Base-by-base conservation (phyloP, 78 protist genomes). In the Dictyostelium firmibasis region DNA sequence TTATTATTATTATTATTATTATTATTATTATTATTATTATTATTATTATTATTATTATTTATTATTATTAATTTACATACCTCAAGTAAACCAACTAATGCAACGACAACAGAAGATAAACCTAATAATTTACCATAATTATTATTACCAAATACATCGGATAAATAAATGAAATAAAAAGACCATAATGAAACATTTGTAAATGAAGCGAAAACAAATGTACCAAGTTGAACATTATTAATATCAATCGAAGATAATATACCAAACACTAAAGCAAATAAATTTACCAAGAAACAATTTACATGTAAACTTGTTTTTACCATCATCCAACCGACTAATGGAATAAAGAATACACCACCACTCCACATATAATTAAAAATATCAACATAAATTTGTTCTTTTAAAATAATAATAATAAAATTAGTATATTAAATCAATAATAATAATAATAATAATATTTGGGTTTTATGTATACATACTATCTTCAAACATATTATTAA, bases 91-190 rank as follows among this genome's bases (percentile, higher is more conserved):
- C 94, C 94, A 29, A 89, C 41, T 57, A 89, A 10, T 23, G 94
- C 94, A 47, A 86, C 82, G 6, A 89, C 41, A 13, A 89, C 44
- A 7, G 94, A 89, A 5, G 81, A 60, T 27, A 78, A 43, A 18
- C 94, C 94, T 86, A 89, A 81, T 64, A 89, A 43, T 89, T 89
- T 89, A 47, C 94, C 94, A 89, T 89, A 89, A n/a, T 89, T 57
- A 35, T 74, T 50, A 47, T 89, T 79, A 53, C 94, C 79, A 81
- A 89, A 89, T 44, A 89, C 83, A 36, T 89, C 83, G 0, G 87
- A 78, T n/a, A 89, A 35, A 33, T 89, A 89, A 33, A 81, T 77
- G 57, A 89, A 89, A 50, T 79, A 89, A 62, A 81, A 89, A 13
- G 81, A 86, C 94, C 94, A 89, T 8, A 89, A 64, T 47, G 74